A percentile compares a stretch with the other conserved stretches of the same genome.
phyloP scores from a whole-genome alignment of 352 stramenopile species.

The Hyaloperonospora arabidopsidis region DNA sequence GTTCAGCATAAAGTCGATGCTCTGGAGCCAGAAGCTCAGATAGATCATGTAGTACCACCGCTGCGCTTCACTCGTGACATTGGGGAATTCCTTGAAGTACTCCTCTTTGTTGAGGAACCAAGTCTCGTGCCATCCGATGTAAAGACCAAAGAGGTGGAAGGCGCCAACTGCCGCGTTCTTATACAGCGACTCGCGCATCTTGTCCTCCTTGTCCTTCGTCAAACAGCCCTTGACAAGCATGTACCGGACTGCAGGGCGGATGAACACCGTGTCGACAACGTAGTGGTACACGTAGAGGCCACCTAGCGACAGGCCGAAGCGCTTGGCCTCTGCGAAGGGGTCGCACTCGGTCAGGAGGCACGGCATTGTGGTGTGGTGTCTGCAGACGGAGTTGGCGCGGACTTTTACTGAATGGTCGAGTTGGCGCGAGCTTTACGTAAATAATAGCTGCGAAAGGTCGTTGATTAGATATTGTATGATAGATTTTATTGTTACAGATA shows the following conservation, averaged over 20 bases:
- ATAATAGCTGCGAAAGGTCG: too few relatives aligned
- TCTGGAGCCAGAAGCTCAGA: constrained; percentile 74
- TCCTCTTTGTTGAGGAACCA: constrained; percentile 69
- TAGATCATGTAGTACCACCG: constrained; percentile 86
- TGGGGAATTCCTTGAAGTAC: constrained; percentile 60
- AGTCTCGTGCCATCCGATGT: constrained; percentile 50
- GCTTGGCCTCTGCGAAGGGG: constrained; percentile 40
- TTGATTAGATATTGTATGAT: too few relatives aligned
- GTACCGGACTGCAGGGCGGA: constrained; percentile 41
- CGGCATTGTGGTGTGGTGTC: constrained; percentile 37
- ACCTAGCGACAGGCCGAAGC: constrained; percentile 44
- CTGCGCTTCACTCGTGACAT: constrained; percentile 35
- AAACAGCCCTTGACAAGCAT: constrained; percentile 38
- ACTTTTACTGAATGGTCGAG: too few relatives aligned
- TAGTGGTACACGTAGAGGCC: constrained; percentile 70
- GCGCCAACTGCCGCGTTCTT: constrained; percentile 69
- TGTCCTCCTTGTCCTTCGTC: constrained; percentile 58
- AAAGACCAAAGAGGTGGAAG: constrained; percentile 54
- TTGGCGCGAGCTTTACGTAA: too few relatives aligned
- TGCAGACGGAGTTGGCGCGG: not conserved
- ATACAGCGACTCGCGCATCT: constrained; percentile 78
- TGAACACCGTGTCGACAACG: constrained; percentile 52
- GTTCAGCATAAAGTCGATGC: constrained; percentile 80
- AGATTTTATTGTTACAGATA: too few relatives aligned
- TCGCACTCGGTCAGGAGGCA: constrained; percentile 67